Base-by-base conservation (phyloP, 129 eudicot species). In the Mikania micrantha region DNA sequence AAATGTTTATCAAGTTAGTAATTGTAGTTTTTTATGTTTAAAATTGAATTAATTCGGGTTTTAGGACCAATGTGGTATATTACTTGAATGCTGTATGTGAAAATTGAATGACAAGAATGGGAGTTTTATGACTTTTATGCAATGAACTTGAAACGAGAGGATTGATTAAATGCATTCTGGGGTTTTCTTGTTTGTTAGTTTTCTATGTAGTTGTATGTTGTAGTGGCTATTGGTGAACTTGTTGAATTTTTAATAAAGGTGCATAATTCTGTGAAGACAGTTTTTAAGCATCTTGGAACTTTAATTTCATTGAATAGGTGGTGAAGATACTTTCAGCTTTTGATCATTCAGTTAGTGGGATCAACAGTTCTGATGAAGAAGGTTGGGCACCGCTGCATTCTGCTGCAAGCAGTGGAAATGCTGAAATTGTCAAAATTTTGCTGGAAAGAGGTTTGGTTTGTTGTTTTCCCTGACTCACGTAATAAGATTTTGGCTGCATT, bases 251-350 rank as follows among this genome's bases (percentile, higher is more conserved):
- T 47, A 25, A 31, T 36, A 17, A 58, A 28, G 42, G 57, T 58
- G 44, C 59, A 29, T 44, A 19, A 28, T 40, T 32, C 15, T 58
- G 56, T 41, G 29, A 27, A 15, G 36, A 1, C 5, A 9, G 25
- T 7, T 54, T 57, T 5, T 66, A 75, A 42, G 32, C 24, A 47
- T 49, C 13, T 29, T 60, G n/a, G 24, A 39, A 56, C 39, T 13
- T 41, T 29, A 2, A 31, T 74, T 41, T 41, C 27, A 10, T 53
- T 65, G 69, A 39, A 61, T 58, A 94, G 99, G 99, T 83, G 64
- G 97, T 89, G 78, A 84, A 83, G 69, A 68, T 94, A 48, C 84
- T 94, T 32, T 77, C 99, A 19, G 85, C 80, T 57, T 85, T 79
- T 50, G 94, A 80, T 70, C 83, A 81, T 5, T 82, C 78, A 3